These are phyloP conservation scores for Trichosanthes truncata DNA, from an alignment of 306 rosid genomes.

Conservation along the genomic window DNA sequence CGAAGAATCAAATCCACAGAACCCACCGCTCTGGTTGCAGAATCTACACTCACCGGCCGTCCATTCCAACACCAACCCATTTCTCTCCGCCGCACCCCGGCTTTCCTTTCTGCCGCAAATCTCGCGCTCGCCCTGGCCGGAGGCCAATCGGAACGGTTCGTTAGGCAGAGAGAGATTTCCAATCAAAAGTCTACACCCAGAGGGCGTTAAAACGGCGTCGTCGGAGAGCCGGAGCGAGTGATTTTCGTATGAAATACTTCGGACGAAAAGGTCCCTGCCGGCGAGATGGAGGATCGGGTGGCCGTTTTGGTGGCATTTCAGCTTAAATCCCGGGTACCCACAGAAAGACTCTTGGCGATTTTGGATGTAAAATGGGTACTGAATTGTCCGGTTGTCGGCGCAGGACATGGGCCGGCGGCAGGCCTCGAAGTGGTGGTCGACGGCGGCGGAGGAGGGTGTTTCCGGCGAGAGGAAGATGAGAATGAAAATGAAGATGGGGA, in stretches of 20 bases:
- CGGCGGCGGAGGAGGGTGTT: neutral
- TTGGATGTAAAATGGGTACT: constrained; percentile 36
- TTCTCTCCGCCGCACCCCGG: constrained; percentile 18
- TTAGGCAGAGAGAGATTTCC: neutral
- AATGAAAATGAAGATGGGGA: neutral
- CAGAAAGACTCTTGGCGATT: constrained; percentile 21
- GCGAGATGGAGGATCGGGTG: constrained; percentile 26
- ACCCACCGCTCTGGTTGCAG: constrained; percentile 26
- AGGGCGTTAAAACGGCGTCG: neutral
- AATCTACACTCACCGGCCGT: constrained; percentile 15
- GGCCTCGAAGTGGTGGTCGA: constrained; percentile 12
- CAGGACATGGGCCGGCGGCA: constrained; percentile 30
- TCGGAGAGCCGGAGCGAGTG: constrained; percentile 29
- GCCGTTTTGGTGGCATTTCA: constrained; percentile 24
- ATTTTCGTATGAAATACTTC: constrained; percentile 24
- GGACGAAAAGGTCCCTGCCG: constrained; percentile 5
- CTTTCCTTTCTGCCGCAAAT: neutral
- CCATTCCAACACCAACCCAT: constrained; percentile 49
- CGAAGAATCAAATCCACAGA: constrained; percentile 26
- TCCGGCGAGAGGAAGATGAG: neutral
- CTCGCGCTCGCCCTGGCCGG: neutral
- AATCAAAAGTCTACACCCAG: neutral
- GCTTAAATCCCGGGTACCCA: constrained; percentile 45
- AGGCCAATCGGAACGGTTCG: neutral
- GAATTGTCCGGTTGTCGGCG: constrained; percentile 22